Evolutionary conservation across 106 monocot species (phyloP).

Genomic region (Dioscorea zingiberensis): DNA sequence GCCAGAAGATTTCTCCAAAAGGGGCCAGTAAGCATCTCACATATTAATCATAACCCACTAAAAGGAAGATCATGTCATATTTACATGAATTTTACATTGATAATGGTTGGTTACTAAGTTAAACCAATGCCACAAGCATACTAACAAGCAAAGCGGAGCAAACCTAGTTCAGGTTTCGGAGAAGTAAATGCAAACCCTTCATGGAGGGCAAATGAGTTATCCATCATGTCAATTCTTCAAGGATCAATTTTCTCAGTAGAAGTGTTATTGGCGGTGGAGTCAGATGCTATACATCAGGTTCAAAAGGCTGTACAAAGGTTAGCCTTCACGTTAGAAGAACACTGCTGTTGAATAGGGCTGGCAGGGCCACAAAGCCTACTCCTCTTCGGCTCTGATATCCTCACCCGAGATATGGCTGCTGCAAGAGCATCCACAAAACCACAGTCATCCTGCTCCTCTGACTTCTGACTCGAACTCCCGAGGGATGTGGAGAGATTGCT

Average conservation of each 20-base stretch:
- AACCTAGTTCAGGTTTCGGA: not conserved
- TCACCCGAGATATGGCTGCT: constrained; percentile 66
- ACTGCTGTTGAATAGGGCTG: constrained; percentile 42
- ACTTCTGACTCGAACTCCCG: constrained; percentile 30
- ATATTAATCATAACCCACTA: not conserved
- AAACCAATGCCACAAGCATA: not conserved
- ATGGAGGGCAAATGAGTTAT: too few species aligned
- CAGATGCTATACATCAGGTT: constrained; percentile 10
- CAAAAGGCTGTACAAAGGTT: constrained; percentile 91
- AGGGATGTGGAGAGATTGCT: constrained; percentile 4
- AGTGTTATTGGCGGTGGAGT: not conserved
- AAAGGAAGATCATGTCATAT: not conserved
- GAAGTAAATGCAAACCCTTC: too few species aligned
- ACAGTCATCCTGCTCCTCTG: constrained; percentile 39
- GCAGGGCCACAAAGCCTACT: constrained; percentile 61
- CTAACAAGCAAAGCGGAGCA: not conserved
- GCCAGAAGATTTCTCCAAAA: too few species aligned
- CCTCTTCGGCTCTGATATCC: constrained; percentile 88
- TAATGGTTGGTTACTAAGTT: not conserved
- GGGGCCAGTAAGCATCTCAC: too few species aligned
- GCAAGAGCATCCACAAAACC: constrained; percentile 71
- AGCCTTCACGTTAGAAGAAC: constrained; percentile 73
- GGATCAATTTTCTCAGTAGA: constrained; percentile 7
- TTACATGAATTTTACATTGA: not conserved
- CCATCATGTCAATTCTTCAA: too few species aligned